Conservation (phyloP, 2,329 filamentous ascomycete species). For the Ophiostoma pallidulum region DNA sequence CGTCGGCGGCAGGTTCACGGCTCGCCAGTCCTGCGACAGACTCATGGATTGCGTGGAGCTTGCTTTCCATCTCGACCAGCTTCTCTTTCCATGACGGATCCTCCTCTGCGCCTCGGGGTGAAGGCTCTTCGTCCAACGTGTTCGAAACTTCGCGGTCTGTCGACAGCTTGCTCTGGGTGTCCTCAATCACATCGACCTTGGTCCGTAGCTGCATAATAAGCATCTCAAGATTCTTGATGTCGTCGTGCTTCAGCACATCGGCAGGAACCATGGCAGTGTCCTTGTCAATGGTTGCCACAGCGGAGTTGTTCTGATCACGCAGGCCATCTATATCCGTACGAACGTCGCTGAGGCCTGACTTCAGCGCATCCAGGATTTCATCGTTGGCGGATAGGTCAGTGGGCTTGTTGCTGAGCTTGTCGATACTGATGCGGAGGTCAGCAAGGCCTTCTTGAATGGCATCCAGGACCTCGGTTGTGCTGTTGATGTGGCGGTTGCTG, state of each 20-base stretch:
- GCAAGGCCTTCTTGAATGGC: slow-evolving; percentile 82
- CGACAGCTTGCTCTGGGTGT: not conserved
- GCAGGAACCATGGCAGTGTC: slow-evolving; percentile 38
- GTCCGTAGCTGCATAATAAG: slow-evolving; percentile 72
- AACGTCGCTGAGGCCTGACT: slow-evolving; percentile 66
- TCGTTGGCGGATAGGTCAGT: slow-evolving; percentile 75
- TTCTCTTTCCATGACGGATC: slow-evolving; percentile 21
- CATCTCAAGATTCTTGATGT: slow-evolving; percentile 77
- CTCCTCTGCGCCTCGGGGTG: not conserved
- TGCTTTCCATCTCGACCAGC: slow-evolving; percentile 37
- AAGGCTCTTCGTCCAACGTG: not conserved
- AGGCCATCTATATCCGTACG: slow-evolving; percentile 70
- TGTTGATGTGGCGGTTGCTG: slow-evolving; percentile 51
- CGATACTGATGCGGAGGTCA: slow-evolving; percentile 66
- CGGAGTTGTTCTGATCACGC: slow-evolving; percentile 45
- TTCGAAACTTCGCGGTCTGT: not conserved
- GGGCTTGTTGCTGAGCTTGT: slow-evolving; percentile 68
- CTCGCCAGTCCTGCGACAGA: not conserved
- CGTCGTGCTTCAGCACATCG: slow-evolving; percentile 53
- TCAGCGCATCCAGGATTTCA: slow-evolving; percentile 81
- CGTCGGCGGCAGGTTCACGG: slow-evolving; percentile 5
- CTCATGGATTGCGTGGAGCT: slow-evolving; percentile 28
- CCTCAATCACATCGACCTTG: slow-evolving; percentile 72
- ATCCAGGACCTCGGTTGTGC: slow-evolving; percentile 81
- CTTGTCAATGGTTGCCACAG: slow-evolving; percentile 44